phyloP scores from a whole-genome alignment of 2,329 filamentous ascomycete species.

The Diaporthe nobilis region DNA sequence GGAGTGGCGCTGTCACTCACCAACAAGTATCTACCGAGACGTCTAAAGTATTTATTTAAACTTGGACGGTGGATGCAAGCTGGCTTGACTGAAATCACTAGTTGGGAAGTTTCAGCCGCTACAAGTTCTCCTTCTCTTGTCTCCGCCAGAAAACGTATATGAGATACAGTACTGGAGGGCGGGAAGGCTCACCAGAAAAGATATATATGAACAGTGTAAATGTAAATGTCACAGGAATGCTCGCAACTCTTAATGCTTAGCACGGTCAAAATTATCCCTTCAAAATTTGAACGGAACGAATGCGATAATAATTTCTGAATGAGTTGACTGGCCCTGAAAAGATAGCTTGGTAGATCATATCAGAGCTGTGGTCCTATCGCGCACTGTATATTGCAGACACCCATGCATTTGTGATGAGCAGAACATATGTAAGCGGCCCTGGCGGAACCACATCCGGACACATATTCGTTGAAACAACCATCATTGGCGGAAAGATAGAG shows the following conservation, averaged over 20 bases:
- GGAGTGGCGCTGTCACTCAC: too few relatives aligned
- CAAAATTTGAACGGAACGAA: neutral
- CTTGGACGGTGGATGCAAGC: too few relatives aligned
- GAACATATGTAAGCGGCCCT: conserved; percentile 5
- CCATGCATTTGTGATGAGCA: neutral
- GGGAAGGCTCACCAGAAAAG: too few relatives aligned
- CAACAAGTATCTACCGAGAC: too few relatives aligned
- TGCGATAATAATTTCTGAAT: neutral
- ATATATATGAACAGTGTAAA: too few relatives aligned
- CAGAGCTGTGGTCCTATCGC: neutral
- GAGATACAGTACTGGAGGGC: neutral
- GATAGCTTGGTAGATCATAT: neutral
- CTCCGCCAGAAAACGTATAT: too few relatives aligned
- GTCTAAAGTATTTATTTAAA: too few relatives aligned
- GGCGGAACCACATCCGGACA: neutral
- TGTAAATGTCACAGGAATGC: neutral
- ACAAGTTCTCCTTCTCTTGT: too few relatives aligned
- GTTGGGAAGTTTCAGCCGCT: too few relatives aligned
- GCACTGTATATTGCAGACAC: neutral
- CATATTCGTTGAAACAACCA: neutral
- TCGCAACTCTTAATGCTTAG: neutral
- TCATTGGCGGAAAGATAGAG: neutral
- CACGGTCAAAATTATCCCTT: neutral
- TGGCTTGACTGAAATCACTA: too few relatives aligned
- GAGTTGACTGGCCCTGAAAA: neutral